Percentiles rank a stretch among this genome's conserved stretches.
Conservation (phyloP, 352 stramenopile genomes). For the Pythium aristosporum region DNA sequence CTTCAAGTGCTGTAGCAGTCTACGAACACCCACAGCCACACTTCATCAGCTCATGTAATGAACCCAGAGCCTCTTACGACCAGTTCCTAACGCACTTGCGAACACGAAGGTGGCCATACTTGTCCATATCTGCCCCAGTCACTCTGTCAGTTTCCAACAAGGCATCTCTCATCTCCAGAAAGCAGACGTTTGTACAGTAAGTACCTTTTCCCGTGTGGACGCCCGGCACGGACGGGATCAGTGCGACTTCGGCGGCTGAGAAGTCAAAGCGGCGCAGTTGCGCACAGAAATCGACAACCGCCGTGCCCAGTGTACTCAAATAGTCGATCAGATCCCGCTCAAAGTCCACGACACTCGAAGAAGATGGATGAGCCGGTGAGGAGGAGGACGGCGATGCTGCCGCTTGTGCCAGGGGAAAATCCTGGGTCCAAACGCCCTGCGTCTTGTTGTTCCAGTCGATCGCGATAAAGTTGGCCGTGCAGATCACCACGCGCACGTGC, state of each 20-base stretch:
- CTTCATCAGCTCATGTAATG: too few species aligned
- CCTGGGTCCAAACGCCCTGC: conserved; percentile 80
- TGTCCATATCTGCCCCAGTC: conserved; percentile 61
- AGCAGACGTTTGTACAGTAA: not conserved
- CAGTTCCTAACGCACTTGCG: conserved; percentile 37
- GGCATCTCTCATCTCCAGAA: not conserved
- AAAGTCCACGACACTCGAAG: conserved; percentile 37
- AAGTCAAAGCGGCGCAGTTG: conserved; percentile 63
- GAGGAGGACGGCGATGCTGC: not conserved
- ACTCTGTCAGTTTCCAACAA: not conserved
- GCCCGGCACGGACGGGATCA: conserved; percentile 71
- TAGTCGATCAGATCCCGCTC: conserved; percentile 65
- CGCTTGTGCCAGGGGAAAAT: conserved; percentile 49
- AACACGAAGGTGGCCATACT: conserved; percentile 77
- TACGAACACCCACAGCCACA: conserved; percentile 13
- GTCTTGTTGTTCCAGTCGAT: conserved; percentile 85
- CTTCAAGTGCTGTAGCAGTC: conserved; percentile 51
- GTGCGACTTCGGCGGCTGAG: conserved; percentile 44
- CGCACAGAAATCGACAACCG: conserved; percentile 46
- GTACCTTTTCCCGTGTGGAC: conserved; percentile 70
- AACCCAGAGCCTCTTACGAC: too few species aligned
- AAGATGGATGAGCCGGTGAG: not conserved
- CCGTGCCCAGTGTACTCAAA: conserved; percentile 45
- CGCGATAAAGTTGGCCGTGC: conserved; percentile 83
- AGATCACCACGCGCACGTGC: conserved; percentile 77